Evolutionary conservation across 2,329 filamentous ascomycete species (phyloP).

Genomic region (Berkeleyomyces basicola): DNA sequence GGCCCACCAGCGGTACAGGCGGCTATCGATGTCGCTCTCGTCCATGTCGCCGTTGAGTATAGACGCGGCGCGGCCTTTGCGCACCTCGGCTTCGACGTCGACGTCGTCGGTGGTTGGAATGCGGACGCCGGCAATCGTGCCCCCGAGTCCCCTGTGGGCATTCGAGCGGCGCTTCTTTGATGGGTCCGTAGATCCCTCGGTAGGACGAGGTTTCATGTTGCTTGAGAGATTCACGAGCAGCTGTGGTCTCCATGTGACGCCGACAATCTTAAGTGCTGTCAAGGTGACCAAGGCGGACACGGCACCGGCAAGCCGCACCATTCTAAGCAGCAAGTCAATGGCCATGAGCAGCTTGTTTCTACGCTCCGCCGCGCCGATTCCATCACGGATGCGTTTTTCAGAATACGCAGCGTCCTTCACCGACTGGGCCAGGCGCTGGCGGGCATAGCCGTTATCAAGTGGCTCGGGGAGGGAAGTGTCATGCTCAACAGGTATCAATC

Average conservation of each 20-base stretch:
- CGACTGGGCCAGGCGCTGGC: slow-evolving; percentile 51
- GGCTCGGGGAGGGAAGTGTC: slow-evolving; percentile 24
- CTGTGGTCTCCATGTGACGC: slow-evolving; percentile 23
- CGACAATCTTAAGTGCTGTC: background rate
- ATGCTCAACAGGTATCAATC: slow-evolving; percentile 36
- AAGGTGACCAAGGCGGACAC: slow-evolving; percentile 36
- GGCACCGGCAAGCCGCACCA: slow-evolving; percentile 47
- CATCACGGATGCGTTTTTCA: slow-evolving; percentile 34
- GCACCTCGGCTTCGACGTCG: slow-evolving; percentile 69
- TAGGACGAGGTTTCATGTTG: slow-evolving; percentile 12
- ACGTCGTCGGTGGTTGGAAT: slow-evolving; percentile 36
- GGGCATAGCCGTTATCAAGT: slow-evolving; percentile 41
- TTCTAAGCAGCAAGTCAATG: slow-evolving; percentile 59
- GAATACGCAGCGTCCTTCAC: slow-evolving; percentile 22
- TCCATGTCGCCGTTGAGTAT: slow-evolving; percentile 24
- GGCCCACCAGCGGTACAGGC: slow-evolving; percentile 74
- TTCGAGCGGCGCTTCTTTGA: slow-evolving; percentile 22
- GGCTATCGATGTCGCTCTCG: slow-evolving; percentile 53
- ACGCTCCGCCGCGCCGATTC: slow-evolving; percentile 64
- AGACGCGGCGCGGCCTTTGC: slow-evolving; percentile 34
- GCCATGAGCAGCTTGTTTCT: slow-evolving; percentile 64
- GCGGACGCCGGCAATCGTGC: slow-evolving; percentile 8
- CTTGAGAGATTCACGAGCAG: slow-evolving; percentile 30
- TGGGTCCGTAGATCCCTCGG: background rate
- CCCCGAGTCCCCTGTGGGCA: background rate